phyloP scores from a whole-genome alignment of 129 eudicot genomes.

The Centrapalus pauciflorus region DNA sequence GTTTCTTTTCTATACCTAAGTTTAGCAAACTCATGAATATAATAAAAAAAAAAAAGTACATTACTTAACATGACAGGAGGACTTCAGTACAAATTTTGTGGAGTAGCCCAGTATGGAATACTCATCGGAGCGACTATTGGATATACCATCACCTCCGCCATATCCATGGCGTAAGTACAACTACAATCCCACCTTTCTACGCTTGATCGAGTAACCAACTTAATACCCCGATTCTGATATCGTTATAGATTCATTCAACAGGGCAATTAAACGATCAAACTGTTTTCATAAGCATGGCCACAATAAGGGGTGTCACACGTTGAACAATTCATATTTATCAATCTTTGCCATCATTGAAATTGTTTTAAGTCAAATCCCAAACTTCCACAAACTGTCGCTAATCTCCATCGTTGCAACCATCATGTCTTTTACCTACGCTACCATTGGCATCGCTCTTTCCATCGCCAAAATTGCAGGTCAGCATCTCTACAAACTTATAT shows the following conservation, averaged over 20 bases:
- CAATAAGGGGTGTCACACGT: constrained; percentile 25
- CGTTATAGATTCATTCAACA: too few species aligned
- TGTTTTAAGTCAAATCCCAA: constrained; percentile 63
- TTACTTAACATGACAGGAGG: neutral
- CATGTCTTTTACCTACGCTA: constrained; percentile 71
- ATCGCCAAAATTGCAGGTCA: constrained; percentile 47
- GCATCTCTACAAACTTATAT: too few species aligned
- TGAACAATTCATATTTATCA: constrained; percentile 43
- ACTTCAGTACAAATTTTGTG: constrained; percentile 19
- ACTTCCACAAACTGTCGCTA: constrained; percentile 69
- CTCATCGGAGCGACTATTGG: constrained; percentile 43
- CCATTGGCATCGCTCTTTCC: constrained; percentile 74
- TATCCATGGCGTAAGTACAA: constrained; percentile 70
- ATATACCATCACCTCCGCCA: constrained; percentile 77
- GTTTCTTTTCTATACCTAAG: too few species aligned
- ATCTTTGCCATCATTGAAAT: constrained; percentile 53
- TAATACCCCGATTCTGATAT: too few species aligned
- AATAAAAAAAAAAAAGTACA: neutral
- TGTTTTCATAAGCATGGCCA: constrained; percentile 66
- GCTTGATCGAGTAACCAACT: too few species aligned
- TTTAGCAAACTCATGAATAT: too few species aligned
- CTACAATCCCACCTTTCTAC: too few species aligned
- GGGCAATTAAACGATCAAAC: constrained; percentile 65
- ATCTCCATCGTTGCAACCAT: constrained; percentile 73
- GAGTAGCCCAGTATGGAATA: constrained; percentile 37